Evolutionary conservation across 2,329 filamentous ascomycete genomes (phyloP), one percentile per base, ranked within the genome.

Genomic region (Aspergillus clavatus): DNA sequence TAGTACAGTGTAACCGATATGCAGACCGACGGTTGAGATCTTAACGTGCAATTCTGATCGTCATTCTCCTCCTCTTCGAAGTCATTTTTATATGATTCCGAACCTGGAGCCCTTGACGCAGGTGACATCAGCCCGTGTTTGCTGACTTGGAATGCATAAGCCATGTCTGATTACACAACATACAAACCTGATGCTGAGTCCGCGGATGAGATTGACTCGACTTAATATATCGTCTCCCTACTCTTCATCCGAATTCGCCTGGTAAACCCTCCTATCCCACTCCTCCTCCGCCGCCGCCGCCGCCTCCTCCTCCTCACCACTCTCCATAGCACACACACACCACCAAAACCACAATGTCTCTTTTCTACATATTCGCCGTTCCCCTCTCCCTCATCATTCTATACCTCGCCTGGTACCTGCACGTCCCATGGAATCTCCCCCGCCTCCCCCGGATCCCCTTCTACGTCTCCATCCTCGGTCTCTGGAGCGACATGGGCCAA

Each of bases 401-500:
- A 6, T 27, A 54, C 18, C 31, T 59, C 14, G 49, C 43, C n/a
- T 58, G 55, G 53, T 59, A 58, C 31, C 50, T 58, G 18, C 53
- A 54, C 3, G 24, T 57, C 18, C 56, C 57, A 10, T 26, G 42
- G 21, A 43, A 48, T 11, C 47, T 59, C 42, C 57, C 57, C 2
- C 45, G 48, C 12, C 57, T 59, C 19, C 57, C 56, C 6, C 46
- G 38, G 6, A 52, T 59, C 4, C 58, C 58, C 24, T 58, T 60
- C 16, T 59, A 58, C 14, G 56, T 60, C 29, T 58, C 57, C 5
- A 43, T 60, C 10, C 46, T 58, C 2, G 57, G 55, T 1, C 48
- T 58, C 14, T 60, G 54, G 53, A 56, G 56, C 22, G 50, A 55
- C 21, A 57, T 59, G 54, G 54, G 57, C 27, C 53, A 58, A 44